Evolutionary conservation across 306 rosid species (phyloP).

Genomic region (Cajanus cajan): DNA sequence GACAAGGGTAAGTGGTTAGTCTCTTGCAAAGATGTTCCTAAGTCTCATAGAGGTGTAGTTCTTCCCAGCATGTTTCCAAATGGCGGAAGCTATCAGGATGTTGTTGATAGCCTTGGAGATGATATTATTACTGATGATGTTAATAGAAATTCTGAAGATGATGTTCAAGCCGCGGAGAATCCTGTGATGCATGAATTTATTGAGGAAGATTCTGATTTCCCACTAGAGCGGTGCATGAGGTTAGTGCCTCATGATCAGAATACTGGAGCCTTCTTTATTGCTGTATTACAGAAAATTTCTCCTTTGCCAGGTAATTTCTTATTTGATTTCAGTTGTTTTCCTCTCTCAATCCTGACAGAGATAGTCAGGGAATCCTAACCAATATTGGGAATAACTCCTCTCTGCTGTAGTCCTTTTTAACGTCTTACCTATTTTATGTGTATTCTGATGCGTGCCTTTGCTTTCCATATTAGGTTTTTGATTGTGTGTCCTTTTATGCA

Average conservation of each 20-base stretch:
- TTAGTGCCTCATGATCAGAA: conserved; percentile 94
- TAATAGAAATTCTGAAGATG: conserved; percentile 42
- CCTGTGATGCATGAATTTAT: conserved; percentile 34
- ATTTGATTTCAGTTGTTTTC: conserved; percentile 7
- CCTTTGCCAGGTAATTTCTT: conserved; percentile 68
- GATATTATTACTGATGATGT: conserved; percentile 35
- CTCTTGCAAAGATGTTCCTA: conserved; percentile 64
- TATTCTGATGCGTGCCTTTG: not conserved
- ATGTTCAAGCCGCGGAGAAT: conserved; percentile 33
- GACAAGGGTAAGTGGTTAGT: conserved; percentile 72
- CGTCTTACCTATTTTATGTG: not conserved
- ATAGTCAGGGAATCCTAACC: not conserved
- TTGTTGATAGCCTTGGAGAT: conserved; percentile 31
- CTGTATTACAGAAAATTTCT: conserved; percentile 71
- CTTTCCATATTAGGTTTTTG: conserved; percentile 1
- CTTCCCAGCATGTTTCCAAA: conserved; percentile 87
- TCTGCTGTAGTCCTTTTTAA: not conserved
- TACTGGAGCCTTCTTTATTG: conserved; percentile 90
- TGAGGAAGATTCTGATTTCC: conserved; percentile 71
- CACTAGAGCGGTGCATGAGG: conserved; percentile 83
- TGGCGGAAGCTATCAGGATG: conserved; percentile 50
- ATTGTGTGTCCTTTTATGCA: conserved; percentile 30
- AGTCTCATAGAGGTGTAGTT: conserved; percentile 50
- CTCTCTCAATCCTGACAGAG: conserved; percentile 8
- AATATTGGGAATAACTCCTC: conserved; percentile 16